Base-by-base conservation (phyloP, 73 alveolate genomes). In the Stentor roeselii region DNA sequence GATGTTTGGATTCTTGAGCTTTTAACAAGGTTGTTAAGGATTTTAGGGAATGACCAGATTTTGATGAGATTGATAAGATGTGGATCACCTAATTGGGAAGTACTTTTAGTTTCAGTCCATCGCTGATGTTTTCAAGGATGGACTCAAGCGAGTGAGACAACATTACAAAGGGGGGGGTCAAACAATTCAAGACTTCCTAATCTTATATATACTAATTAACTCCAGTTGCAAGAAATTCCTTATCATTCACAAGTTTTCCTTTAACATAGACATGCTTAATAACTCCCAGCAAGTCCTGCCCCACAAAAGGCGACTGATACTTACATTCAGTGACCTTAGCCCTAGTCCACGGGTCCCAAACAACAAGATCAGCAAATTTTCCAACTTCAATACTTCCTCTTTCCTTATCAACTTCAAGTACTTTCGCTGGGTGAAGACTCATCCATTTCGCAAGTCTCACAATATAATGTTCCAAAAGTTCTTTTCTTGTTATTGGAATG, bases 391-490 rank as follows among this genome's bases (percentile, higher is more conserved):
- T 67, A 2, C 80, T 67, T 32, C 80, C 80, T 30, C 80, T n/a
- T 1, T 32, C 34, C 27, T 67, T 32, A 2, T 40, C 14, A 67
- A 67, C 34, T 27, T 67, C 34, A 36, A 67, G 34, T 30, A 67
- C 34, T 34, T 30, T 67, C 34, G 80, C 80, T 21, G 80, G 80
- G 34, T 67, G 80, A 21, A 30, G 2, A 2, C 80, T 67, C 1
- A 67, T 27, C 37, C 80, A 67, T 67, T 67, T 67, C 21, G 80
- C 80, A 21, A 67, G 42, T 34, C 80, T 67, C 2, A 67, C 80
- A 30, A 67, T 67, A 67, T 67, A 67, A 34, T 67, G 80, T 32
- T 67, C 80, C n/a, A 67, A 32, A 15, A 27, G 80, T 0, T 21
- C n/a, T 40, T 27, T 67, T 11, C 42, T 27, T 14, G 15, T 67